These are phyloP conservation scores for Exophiala lecanii-corni DNA, from an alignment of 2,329 filamentous ascomycete genomes.

Conservation along the genomic window DNA sequence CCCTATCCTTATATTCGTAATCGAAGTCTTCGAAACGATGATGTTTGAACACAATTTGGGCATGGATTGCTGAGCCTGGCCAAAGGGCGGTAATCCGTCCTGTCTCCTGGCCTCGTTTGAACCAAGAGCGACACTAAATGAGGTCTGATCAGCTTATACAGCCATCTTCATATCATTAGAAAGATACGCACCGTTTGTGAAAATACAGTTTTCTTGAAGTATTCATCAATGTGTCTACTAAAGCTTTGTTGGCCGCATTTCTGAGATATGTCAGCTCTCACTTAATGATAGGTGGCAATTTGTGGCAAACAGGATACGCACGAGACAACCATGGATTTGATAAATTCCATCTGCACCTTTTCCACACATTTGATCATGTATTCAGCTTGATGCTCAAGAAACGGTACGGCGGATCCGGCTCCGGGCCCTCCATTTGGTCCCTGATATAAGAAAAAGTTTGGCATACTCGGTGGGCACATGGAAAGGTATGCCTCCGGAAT, in stretches of 20 bases:
- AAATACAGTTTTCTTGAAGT: constrained; percentile 14
- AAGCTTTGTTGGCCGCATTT: neutral
- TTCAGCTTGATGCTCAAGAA: constrained; percentile 25
- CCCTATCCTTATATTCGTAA: constrained; percentile 43
- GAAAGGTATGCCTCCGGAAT: constrained; percentile 37
- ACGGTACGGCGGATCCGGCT: constrained; percentile 27
- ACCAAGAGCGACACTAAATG: constrained; percentile 67
- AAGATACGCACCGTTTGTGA: constrained; percentile 1
- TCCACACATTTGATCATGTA: constrained; percentile 30
- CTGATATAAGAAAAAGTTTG: constrained; percentile 33
- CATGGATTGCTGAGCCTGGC: constrained; percentile 62
- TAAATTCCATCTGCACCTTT: constrained; percentile 30
- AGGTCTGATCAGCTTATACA: neutral
- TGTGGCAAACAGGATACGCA: no score
- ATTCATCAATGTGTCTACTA: constrained; percentile 1
- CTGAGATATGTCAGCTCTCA: constrained; percentile 2
- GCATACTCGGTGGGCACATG: constrained; percentile 42
- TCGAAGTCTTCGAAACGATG: constrained; percentile 59
- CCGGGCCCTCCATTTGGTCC: constrained; percentile 28
- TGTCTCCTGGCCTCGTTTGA: constrained; percentile 61
- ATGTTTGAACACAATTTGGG: constrained; percentile 54
- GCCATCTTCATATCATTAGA: no score
- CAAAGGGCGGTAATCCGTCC: constrained; percentile 64
- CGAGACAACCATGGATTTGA: constrained; percentile 30
- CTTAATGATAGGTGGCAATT: neutral